Base-by-base conservation (phyloP, 169 alveolate genomes). In the Cyclospora cayetanensis region DNA sequence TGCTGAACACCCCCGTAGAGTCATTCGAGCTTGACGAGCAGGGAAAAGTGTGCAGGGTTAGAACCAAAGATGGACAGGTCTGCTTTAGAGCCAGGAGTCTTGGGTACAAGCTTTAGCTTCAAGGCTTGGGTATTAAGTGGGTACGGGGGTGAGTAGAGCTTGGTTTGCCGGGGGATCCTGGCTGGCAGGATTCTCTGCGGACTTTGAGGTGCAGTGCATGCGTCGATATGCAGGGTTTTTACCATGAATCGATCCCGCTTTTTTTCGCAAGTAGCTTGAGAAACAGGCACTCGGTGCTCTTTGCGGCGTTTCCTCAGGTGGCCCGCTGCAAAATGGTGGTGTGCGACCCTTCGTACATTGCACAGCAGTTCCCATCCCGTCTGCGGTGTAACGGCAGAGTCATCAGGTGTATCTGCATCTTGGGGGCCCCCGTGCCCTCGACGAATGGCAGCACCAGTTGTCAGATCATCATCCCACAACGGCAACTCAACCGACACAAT, bases 391-490 rank as follows among this genome's bases (percentile, higher is more conserved):
- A 66, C 20, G 98, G 98, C 27, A 94, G 95, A 84, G 97, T 96
- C 63, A 94, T 97, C 86, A 96, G 99, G 92, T 96, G 98, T 82
- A 98, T 98, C 89, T 98, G 99, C 95, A 98, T 99, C 46, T 96
- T 98, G 76, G 96, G 98, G 84, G 97, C 98, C 70, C 99, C 99
- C 18, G 97, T 98, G 70, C 99, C 99, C 9, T 97, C 96, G 87
- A 98, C 99, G 27, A 96, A 97, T 89, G 96, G 97, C 70, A 97
- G 97, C n/a, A 95, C 98, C 41, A 98, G 99, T 7, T 97, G 99
- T 89, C 98, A 99, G 95, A 97, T 98, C 82, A 98, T 98, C 84
- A 95, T 98, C 63, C 99, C 99, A 20, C 98, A 98, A 95, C 97
- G 97, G 94, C 99, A 98, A 95, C 96, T 97, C 37, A 96, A 96